Evolutionary conservation across 2,329 filamentous ascomycete species (phyloP), one percentile per base, ranked within the genome.

Genomic region (Laburnicola sp.): DNA sequence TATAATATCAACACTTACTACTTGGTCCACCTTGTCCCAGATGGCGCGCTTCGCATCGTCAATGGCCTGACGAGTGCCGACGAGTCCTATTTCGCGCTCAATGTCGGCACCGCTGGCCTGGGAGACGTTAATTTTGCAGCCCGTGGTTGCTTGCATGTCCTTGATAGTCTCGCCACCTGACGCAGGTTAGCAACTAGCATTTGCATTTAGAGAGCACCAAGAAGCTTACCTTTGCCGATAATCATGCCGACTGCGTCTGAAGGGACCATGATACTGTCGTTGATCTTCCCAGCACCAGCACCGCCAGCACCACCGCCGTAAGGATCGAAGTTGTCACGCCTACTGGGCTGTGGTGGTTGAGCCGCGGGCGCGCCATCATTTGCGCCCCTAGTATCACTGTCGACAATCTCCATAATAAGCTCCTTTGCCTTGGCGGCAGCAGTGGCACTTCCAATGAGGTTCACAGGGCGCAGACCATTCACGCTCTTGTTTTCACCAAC

Each of bases 211-310:
- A 25, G 23, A 27, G 47, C 23, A 36, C 11, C n/a, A 27, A 54
- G 9, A 30, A 36, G 45, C 54, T 53, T 63, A 80, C 79, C 89
- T 78, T 96, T 96, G 58, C 92, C 91, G 54, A 96, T 96, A 59
- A 96, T 96, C 91, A 96, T 96, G 54, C 91, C 91, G 48, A 96
- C 91, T 4, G 91, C 88, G 70, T 96, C 91, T 22, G 91, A 93
- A 9, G 91, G 91, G 7, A 96, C 91, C 60, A 85, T 86, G 56
- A 96, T 90, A 35, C 85, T 86, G 66, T 96, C 90, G 65, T 87
- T 91, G 64, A 88, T 82, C 76, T 92, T 93, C 53, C 65, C 66
- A 31, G 73, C 74, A 52, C 73, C 75, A 46, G 77, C 76, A 53
- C 76, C 75, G 36, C 43, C 43, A 38, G 43, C 73, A 49, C 73